These are phyloP conservation scores for Ceratocystis huliohia DNA, from an alignment of 2,329 filamentous ascomycete genomes.

Conservation along the genomic window DNA sequence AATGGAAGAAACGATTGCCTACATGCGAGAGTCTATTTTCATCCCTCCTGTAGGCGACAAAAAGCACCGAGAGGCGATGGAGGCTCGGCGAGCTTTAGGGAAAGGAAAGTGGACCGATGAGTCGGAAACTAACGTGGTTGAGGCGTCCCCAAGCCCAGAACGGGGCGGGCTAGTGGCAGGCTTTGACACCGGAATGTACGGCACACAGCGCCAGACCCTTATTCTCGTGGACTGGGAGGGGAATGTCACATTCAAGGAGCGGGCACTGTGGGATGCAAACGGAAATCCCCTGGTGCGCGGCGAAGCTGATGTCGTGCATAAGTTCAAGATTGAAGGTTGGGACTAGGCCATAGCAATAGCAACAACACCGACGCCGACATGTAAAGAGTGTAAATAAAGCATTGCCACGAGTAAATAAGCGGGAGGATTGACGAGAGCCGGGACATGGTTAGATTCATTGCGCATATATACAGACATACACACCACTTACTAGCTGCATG, in stretches of 20 bases:
- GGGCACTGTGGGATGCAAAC: conserved; percentile 46
- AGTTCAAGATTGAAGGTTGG: conserved; percentile 45
- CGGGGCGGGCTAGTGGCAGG: conserved; percentile 28
- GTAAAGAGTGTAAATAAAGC: neutral
- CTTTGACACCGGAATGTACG: conserved; percentile 49
- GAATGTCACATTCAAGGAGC: conserved; percentile 46
- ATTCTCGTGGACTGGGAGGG: conserved; percentile 51
- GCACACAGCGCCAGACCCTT: conserved; percentile 52
- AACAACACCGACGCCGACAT: too few species aligned
- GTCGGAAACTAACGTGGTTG: conserved; percentile 22
- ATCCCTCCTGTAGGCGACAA: conserved; percentile 45
- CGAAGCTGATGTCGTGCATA: conserved; percentile 42
- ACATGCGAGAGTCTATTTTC: conserved; percentile 48
- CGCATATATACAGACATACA: too few species aligned
- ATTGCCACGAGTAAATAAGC: neutral
- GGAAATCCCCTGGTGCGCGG: conserved; percentile 43
- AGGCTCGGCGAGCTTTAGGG: conserved; percentile 31
- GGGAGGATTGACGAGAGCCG: neutral
- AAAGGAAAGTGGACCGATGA: conserved; percentile 2
- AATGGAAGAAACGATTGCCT: conserved; percentile 40
- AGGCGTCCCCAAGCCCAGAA: neutral
- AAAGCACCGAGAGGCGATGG: conserved; percentile 35
- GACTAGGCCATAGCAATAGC: conserved; percentile 23
- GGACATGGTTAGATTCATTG: neutral
- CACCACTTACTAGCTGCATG: neutral